These are phyloP conservation scores for Porodaedalea pini DNA, from an alignment of 1,284 basidiomycete genomes.

Conservation along the genomic window DNA sequence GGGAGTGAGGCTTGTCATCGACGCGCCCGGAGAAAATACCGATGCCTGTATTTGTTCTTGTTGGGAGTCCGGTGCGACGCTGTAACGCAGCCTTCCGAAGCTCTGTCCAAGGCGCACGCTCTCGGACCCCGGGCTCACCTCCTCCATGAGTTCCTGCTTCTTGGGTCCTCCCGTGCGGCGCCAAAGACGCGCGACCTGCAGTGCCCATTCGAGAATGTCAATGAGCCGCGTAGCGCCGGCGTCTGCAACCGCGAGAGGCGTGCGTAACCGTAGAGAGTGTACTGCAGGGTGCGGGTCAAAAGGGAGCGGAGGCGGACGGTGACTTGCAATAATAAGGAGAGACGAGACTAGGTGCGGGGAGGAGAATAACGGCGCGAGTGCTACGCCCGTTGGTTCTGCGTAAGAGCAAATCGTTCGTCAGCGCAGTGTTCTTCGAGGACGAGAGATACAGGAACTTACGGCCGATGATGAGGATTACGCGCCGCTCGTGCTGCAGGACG, in stretches of 20 bases:
- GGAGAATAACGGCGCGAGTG: constrained; percentile 43
- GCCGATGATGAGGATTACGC: constrained; percentile 50
- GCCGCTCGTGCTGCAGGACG: constrained; percentile 29
- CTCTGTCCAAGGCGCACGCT: not conserved
- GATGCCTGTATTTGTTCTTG: not conserved
- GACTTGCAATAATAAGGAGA: constrained; percentile 48
- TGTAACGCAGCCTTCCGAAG: constrained; percentile 10
- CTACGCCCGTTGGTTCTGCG: constrained; percentile 37
- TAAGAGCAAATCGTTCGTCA: not conserved
- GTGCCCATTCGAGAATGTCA: constrained; percentile 49
- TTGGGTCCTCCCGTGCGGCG: constrained; percentile 35
- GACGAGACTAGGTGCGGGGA: constrained; percentile 43
- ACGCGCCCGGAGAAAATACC: not conserved
- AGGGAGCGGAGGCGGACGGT: constrained; percentile 39
- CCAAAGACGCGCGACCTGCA: constrained; percentile 47
- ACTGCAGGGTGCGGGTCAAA: constrained; percentile 35
- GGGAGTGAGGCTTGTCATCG: not conserved
- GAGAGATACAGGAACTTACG: constrained; percentile 30
- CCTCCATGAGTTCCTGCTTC: constrained; percentile 33
- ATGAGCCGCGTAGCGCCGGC: constrained; percentile 48
- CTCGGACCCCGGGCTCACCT: constrained; percentile 6
- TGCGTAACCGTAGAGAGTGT: constrained; percentile 43
- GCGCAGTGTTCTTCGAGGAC: not conserved
- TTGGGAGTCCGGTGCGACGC: not conserved
- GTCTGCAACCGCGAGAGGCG: constrained; percentile 42